Base-by-base conservation (phyloP, 116 monocot species). In the Iris pallida region DNA sequence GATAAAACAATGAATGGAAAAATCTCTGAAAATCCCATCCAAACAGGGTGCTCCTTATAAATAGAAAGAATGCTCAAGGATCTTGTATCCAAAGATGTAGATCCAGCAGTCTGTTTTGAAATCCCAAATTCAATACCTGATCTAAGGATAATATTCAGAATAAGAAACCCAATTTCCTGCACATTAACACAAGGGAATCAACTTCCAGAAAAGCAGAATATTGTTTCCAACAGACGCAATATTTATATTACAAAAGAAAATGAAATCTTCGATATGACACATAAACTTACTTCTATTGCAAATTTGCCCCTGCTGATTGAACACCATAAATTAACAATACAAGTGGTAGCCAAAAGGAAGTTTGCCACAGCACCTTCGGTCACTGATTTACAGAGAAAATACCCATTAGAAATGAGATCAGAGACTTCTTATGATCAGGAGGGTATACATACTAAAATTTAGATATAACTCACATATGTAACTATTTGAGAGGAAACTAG, bases 401-500 rank as follows among this genome's bases (percentile, higher is more conserved):
- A 13, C 1, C 30, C 42, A 8, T 55, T 4, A 70, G 47, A 75
- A 66, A 51, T 52, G 20, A 41, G 16, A 69, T 13, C 15, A 12
- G 0, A 61, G 3, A 64, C 7, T 47, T 15, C 45, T 4, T 4
- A 52, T 47, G 4, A 30, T 15, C 4, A 68, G 40, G 19, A 51
- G 18, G 45, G 20, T 40, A 17, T 60, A 58, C 20, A 30, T 48
- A 64, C 57, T 45, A 13, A 61, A 43, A 51, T 2, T 54, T 14
- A 65, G 58, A 42, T 69, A 70, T 20, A 16, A 80, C 93, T 97
- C 63, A 97, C 97, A 88, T 66, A 98, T 93, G 56, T 86, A 98
- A 82, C 98, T 98, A 64, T 93, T 93, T 57, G 98, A 98, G 53
- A 98, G 86, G 71, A 93, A 98, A 72, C 93, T 98, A 57, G 63